Evolutionary conservation across 176 grass and related monocot genomes (phyloP).

Genomic region (Musa troglodytarum): DNA sequence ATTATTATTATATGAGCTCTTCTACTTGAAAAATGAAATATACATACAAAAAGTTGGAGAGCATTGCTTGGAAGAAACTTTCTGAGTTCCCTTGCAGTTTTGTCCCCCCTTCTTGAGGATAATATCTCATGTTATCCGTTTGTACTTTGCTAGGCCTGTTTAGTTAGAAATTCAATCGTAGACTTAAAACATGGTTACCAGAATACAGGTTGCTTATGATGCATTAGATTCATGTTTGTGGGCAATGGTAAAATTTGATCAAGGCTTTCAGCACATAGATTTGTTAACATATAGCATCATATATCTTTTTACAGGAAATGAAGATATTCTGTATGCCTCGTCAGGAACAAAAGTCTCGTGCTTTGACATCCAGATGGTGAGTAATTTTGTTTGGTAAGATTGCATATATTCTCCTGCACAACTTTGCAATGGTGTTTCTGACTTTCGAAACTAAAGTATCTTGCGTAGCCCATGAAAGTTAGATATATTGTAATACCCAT

Average conservation of each 20-base stretch:
- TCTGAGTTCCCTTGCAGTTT: not conserved
- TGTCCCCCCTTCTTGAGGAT: not conserved
- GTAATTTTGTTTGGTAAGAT: not conserved
- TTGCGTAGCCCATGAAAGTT: no score
- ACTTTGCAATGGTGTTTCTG: not conserved
- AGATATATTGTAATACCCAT: no score
- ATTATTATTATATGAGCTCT: not conserved
- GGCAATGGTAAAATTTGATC: not conserved
- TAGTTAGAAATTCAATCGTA: not conserved
- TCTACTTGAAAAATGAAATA: not conserved
- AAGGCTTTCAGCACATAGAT: not conserved
- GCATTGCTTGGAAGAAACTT: not conserved
- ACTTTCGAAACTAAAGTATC: no score
- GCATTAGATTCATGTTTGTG: not conserved
- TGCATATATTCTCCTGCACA: not conserved
- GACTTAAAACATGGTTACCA: not conserved
- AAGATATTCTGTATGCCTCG: conserved; percentile 67
- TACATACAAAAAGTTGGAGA: not conserved
- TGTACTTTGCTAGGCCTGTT: not conserved
- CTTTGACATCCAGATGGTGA: conserved; percentile 65
- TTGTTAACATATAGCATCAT: not conserved
- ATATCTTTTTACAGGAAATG: conserved; percentile 55
- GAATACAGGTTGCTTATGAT: not conserved
- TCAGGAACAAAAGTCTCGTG: conserved; percentile 56
- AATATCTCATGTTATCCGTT: not conserved